Percentiles rank a stretch among this genome's conserved stretches.
These are phyloP conservation scores for Pilobolus umbonatus DNA, from an alignment of 192 early-diverging fungal genomes.

Conservation along the genomic window DNA sequence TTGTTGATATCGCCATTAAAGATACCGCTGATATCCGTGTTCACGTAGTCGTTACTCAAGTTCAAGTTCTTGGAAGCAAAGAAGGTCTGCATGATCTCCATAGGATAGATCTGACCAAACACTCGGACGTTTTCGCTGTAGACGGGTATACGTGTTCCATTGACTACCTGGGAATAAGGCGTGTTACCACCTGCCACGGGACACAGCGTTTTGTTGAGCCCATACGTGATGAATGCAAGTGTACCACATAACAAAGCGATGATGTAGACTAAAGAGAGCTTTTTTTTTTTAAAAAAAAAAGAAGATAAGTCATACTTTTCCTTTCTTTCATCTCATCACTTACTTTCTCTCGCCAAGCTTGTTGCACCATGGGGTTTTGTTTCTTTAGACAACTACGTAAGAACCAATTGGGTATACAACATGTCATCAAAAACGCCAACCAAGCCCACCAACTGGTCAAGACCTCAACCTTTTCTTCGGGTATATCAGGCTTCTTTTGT, in stretches of 20 bases:
- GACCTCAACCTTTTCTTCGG: conserved; percentile 25
- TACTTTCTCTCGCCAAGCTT: conserved; percentile 59
- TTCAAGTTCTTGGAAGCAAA: conserved; percentile 17
- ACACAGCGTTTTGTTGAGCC: conserved; percentile 32
- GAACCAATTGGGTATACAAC: conserved; percentile 41
- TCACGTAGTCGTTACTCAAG: conserved; percentile 27
- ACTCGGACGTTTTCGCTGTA: conserved; percentile 23
- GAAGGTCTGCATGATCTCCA: conserved; percentile 17
- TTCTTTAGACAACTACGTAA: conserved; percentile 37
- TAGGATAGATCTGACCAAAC: conserved; percentile 31
- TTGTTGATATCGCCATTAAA: conserved; percentile 28
- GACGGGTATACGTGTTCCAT: conserved; percentile 13
- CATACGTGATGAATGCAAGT: conserved; percentile 45
- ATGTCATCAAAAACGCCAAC: conserved; percentile 39
- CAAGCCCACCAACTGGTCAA: conserved; percentile 38
- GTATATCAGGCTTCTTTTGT: neutral
- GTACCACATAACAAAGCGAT: conserved; percentile 30
- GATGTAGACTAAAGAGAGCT: conserved; percentile 34
- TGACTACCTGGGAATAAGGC: conserved; percentile 18
- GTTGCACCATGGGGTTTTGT: conserved; percentile 37
- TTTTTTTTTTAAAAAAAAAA: neutral
- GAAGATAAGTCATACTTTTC: neutral
- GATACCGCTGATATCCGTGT: conserved; percentile 27
- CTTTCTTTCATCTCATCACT: neutral
- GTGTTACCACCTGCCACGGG: conserved; percentile 10